Evolutionary conservation across 2,329 filamentous ascomycete species (phyloP).

Genomic region (Epichloe gansuensis): DNA sequence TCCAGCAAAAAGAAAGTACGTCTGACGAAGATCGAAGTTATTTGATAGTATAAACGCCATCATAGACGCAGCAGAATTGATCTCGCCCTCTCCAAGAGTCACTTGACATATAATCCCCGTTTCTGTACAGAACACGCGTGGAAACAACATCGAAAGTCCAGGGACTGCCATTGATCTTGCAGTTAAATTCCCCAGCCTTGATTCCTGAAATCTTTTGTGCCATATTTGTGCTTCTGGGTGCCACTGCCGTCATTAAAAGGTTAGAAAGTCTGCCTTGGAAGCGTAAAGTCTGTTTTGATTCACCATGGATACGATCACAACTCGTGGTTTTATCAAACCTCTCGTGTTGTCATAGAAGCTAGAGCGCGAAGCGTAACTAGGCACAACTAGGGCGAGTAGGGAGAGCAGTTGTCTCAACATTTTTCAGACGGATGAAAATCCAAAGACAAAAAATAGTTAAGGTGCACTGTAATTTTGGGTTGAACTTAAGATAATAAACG

Average conservation of each 20-base stretch:
- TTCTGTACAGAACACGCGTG: slow-evolving; percentile 49
- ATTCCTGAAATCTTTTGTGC: slow-evolving; percentile 37
- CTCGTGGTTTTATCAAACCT: slow-evolving; percentile 1
- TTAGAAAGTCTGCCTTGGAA: not conserved
- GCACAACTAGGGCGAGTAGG: not conserved
- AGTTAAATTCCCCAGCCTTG: slow-evolving; percentile 39
- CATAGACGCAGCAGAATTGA: slow-evolving; percentile 60
- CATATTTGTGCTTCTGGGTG: slow-evolving; percentile 47
- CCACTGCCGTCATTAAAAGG: slow-evolving; percentile 32
- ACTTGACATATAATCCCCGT: slow-evolving; percentile 53
- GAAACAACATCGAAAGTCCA: slow-evolving; percentile 53
- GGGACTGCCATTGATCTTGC: slow-evolving; percentile 44
- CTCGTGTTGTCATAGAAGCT: not conserved
- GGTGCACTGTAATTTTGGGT: not conserved
- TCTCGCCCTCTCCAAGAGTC: slow-evolving; percentile 55
- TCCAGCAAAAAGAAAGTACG: slow-evolving; percentile 60
- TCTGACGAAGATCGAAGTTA: slow-evolving; percentile 49
- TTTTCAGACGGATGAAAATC: not conserved
- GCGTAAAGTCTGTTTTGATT: slow-evolving; percentile 10
- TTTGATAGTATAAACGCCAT: slow-evolving; percentile 48
- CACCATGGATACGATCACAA: slow-evolving; percentile 45
- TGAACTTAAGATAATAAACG: not conserved
- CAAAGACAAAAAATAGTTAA: not conserved
- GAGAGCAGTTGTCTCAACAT: slow-evolving; percentile 1
- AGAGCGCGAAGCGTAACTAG: not conserved